Evolutionary conservation across 192 early-diverging fungal genomes (phyloP), one percentile per base, ranked within the genome.

Genomic region (Spizellomyces punctatus): DNA sequence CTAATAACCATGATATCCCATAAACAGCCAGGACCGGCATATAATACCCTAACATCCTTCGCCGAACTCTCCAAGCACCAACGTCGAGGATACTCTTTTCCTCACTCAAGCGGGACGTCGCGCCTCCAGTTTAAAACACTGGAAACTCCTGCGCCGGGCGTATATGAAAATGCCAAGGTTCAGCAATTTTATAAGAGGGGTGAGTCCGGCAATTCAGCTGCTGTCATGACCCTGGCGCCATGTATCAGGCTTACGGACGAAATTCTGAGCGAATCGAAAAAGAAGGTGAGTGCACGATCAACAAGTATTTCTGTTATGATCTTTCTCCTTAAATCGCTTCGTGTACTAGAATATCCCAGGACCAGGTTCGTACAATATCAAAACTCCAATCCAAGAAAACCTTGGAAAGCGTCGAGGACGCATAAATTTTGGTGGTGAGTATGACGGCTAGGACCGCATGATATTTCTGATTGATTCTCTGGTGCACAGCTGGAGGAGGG

Each of bases 211-310:
- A 83, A 77, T 64, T 54, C 50, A 54, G 50, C 50, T 45, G 84
- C 82, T 6, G 45, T 86, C 21, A 86, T 86, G 84, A 82, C 82
- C 5, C 68, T 86, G n/a, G 78, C 80, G 21, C 84, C 84, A 16
- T 83, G 84, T 69, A 66, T 73, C 6, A 58, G 84, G 12, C 42
- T 86, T 46, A 86, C 82, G 42, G 84, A 86, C 64, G 80, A 69
- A 52, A 84, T 86, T 69, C 58, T 84, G 36, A 73, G 69, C 16
- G 71, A 75, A 45, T 55, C 55, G 10, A 76, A 72, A 57, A 81
- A 81, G 57, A 81, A 78, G 72, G 81, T 76, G 50, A n/a, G 21
- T 60, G n/a, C 27, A 3, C 27, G 27, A 36, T 36, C 27, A 36
- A 36, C 27, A 36, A 36, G 1, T 36, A 36, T 0, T 36, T 36